A percentile compares a stretch with the other conserved stretches of the same genome.
phyloP scores from a whole-genome alignment of 2,329 filamentous ascomycete species.

The Sarocladium oryzae region DNA sequence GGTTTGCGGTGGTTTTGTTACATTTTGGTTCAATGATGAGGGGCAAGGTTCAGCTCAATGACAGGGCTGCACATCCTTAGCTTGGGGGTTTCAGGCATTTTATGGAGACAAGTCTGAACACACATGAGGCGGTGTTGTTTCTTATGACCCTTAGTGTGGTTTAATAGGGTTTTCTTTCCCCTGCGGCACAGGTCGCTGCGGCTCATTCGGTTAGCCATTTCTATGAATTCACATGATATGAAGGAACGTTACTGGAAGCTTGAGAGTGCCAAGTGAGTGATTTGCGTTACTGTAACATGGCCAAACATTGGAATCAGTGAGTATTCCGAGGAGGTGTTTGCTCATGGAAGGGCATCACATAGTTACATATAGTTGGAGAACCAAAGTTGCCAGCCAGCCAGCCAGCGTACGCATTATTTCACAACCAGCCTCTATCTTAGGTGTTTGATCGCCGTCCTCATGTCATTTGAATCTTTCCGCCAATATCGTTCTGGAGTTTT shows the following conservation, averaged over 20 bases:
- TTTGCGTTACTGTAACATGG: no score
- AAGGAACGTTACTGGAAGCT: neutral
- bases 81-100: neutral
- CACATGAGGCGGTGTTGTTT: neutral
- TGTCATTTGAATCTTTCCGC: no score
- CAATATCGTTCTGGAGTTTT: no score
- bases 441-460: no score
- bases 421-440: no score
- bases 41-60: neutral
- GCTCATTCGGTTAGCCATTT: neutral
- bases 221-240: conserved; percentile 7
- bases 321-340: no score
- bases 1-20: conserved; percentile 3
- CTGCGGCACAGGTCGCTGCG: neutral
- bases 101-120: neutral
- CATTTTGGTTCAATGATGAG: neutral
- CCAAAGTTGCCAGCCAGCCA: no score
- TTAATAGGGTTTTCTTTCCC: conserved; percentile 7
- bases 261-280: no score
- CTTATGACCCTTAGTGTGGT: neutral
- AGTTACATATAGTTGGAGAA: no score
- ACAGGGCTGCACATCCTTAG: neutral
- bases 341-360: no score
- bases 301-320: no score
- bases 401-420: no score